These are phyloP conservation scores for Thermoascus crustaceus DNA, from an alignment of 2,329 filamentous ascomycete genomes.

Conservation along the genomic window DNA sequence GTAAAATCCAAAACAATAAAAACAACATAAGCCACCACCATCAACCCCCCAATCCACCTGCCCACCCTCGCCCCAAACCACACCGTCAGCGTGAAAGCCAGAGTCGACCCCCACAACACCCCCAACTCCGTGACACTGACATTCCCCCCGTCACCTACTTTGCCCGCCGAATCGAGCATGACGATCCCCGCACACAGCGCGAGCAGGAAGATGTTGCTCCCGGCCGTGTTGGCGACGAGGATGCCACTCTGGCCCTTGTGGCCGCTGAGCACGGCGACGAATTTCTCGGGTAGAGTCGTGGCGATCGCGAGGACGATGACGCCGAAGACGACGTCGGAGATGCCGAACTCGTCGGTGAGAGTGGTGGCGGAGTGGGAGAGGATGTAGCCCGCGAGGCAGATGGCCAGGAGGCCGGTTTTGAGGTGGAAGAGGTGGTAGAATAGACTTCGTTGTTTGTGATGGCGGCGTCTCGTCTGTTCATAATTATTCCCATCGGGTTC, in stretches of 20 bases:
- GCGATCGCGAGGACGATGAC: slow-evolving; percentile 43
- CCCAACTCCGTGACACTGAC: no score
- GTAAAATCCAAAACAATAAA: no score
- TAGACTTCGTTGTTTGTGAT: slow-evolving; percentile 17
- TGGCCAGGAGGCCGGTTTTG: slow-evolving; percentile 35
- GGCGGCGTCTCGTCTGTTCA: slow-evolving; percentile 4
- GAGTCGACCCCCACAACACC: no score
- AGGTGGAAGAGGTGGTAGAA: slow-evolving; percentile 37
- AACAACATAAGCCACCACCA: no score
- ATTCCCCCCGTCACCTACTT: no score
- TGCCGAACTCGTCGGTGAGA: slow-evolving; percentile 33
- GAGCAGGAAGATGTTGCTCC: slow-evolving; percentile 49
- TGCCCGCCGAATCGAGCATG: no score
- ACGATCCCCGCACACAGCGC: slow-evolving; percentile 40
- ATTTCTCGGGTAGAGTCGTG: slow-evolving; percentile 48
- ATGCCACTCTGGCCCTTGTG: slow-evolving; percentile 42
- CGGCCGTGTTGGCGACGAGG: slow-evolving; percentile 45
- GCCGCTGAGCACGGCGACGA: slow-evolving; percentile 43
- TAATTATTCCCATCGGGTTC: no score
- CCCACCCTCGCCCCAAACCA: no score
- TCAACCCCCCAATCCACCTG: no score
- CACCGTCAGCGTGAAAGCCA: no score
- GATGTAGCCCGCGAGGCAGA: slow-evolving; percentile 43
- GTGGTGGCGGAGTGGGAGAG: slow-evolving; percentile 38
- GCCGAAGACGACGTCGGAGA: slow-evolving; percentile 42